Base-by-base conservation (phyloP, 2,329 filamentous ascomycete genomes). In the Fusarium pseudoanthophilum region DNA sequence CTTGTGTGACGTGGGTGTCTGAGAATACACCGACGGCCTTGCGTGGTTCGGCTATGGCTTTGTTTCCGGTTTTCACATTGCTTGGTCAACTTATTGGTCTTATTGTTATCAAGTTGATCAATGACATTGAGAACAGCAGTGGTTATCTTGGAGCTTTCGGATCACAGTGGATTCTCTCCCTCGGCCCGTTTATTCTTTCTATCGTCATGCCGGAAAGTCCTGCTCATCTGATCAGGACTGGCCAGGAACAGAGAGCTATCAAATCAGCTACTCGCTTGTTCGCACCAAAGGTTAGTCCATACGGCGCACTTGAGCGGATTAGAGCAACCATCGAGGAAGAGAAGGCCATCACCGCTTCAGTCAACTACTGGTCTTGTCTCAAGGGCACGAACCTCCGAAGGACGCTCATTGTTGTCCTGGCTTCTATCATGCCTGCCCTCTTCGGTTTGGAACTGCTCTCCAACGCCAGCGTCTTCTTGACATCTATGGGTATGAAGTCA, bases 391-490 rank as follows among this genome's bases (percentile, higher is more conserved):
- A 87, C 64, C 77, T 81, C 4, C 75, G 83, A 5, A 76, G 84
- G 6, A 85, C 83, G 0, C 36, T 81, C 20, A 82, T 85, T 15
- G 78, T 81, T 49, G 71, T 80, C 11, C 82, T 85, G 53, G 83
- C 83, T 11, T 82, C 82, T 30, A 68, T 81, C 6, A 67, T 86
- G 14, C 83, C 85, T 0, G 78, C 81, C 20, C 65, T 85, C 3
- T 86, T 87, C 62, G 85, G 85, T 0, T 72, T 86, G 13, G 79
- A 83, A 10, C 76, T 87, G 7, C 73, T 87, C 0, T 81, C 82
- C 0, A 83, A 81, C 43, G 80, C 82, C 1, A 85, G 82, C 30
- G 84, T 86, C 40, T 82, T 82, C 28, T 40, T 82, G 7, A 75
- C 78, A n/a, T 77, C 76, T 0, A 69, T 82, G 20, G 81, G 81